Base-by-base conservation (phyloP, 164 flowering plant species). In the Berberis vulgaris region DNA sequence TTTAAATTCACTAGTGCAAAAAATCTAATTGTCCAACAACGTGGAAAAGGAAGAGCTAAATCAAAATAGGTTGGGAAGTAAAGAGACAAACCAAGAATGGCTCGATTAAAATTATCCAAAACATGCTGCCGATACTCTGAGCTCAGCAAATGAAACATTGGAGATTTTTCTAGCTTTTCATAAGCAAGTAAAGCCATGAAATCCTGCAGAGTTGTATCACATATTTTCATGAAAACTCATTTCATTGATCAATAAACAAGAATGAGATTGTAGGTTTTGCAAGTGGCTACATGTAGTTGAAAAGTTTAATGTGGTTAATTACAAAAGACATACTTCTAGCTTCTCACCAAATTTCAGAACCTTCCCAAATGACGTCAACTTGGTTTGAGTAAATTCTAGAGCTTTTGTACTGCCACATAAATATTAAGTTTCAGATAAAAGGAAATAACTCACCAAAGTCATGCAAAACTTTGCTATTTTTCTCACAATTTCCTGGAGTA, bases 111-210 rank as follows among this genome's bases (percentile, higher is more conserved):
- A 73, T 73, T 79, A 61, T 91, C 96, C 26, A 92, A 93, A 69
- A 94, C 86, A 50, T 72, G 76, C 67, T 87, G 96, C 61, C 96
- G 71, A 53, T 85, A 83, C 1, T 91, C 99, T 46, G 62, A 43
- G 78, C 97, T 83, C 43, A 91, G 83, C 44, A 91, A 76, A 80
- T 87, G 90, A 81, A 85, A 89, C 96, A 91, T 82, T 41, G 99
- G 99, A 13, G 96, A 89, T 56, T 81, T 89, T 55, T 89, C 95
- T 58, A 97, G 99, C 65, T 94, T 96, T 57, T 91, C 91, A 72
- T 91, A 94, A 45, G 97, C 99, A 58, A 94, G 79, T 62, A 94
- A 67, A 56, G 95, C 96, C 88, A 91, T 80, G 42, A 84, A 80
- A 65, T 94, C 26, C 26, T 26, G 26, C 26, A 26, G 26, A 26